Percentiles rank a stretch among this genome's conserved stretches.
Conservation (phyloP, 306 rosid species). For the Trifolium dubium region DNA sequence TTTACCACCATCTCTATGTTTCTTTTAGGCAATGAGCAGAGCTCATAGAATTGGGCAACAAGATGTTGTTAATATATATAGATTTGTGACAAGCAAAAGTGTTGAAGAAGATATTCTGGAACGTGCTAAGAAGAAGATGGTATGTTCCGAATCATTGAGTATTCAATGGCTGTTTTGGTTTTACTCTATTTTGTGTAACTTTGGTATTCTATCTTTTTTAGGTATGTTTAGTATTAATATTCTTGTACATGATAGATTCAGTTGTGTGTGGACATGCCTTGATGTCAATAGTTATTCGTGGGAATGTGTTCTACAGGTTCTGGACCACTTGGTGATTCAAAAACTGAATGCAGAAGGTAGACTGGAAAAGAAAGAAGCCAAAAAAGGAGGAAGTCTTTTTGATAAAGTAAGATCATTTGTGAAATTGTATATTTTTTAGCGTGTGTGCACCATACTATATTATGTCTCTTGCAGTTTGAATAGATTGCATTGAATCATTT, state of each 20-base stretch:
- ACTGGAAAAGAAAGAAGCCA: conserved; percentile 95
- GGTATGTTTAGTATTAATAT: not conserved
- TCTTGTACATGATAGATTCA: conserved; percentile 7
- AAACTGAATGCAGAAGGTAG: conserved; percentile 98
- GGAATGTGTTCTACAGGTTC: conserved; percentile 70
- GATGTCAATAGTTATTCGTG: conserved; percentile 26
- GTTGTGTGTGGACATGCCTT: conserved; percentile 9
- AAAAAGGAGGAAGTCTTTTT: conserved; percentile 86
- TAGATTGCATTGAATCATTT: conserved; percentile 24
- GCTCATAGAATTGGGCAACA: conserved; percentile 99
- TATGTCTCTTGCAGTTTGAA: conserved; percentile 8
- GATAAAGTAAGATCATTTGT: conserved; percentile 77
- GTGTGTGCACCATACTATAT: conserved; percentile 19
- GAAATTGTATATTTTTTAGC: conserved; percentile 25
- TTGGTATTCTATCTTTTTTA: not conserved
- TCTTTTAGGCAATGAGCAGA: conserved; percentile 93
- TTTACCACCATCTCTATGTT: conserved; percentile 14
- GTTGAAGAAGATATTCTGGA: conserved; percentile 99
- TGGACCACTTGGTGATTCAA: conserved; percentile 99
- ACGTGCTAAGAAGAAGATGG: conserved; percentile 99
- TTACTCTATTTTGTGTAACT: not conserved
- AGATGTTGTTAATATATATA: conserved; percentile 97
- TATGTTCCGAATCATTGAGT: conserved; percentile 42
- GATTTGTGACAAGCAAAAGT: conserved; percentile 98
- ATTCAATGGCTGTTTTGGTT: conserved; percentile 17